These are phyloP conservation scores for Apiospora kogelbergensis DNA, from an alignment of 2,329 filamentous ascomycete species.

Conservation along the genomic window DNA sequence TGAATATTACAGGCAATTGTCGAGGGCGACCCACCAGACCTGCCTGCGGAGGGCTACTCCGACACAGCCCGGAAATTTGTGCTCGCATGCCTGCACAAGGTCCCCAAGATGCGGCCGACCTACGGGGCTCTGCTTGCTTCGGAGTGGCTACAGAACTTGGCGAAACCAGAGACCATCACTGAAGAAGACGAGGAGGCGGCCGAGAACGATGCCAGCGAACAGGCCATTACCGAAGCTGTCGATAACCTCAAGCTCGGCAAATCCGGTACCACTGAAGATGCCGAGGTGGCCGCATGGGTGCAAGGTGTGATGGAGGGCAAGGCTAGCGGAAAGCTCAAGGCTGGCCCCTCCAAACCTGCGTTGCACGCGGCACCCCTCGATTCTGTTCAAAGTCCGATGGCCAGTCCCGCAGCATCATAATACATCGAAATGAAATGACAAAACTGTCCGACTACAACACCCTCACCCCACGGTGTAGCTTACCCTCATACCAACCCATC, in stretches of 20 bases:
- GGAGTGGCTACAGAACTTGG: slow-evolving; percentile 80
- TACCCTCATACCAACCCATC: neutral
- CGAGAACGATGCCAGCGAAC: slow-evolving; percentile 35
- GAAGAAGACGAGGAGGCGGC: slow-evolving; percentile 37
- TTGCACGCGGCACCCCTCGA: slow-evolving; percentile 86
- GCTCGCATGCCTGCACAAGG: slow-evolving; percentile 85
- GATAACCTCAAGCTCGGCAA: slow-evolving; percentile 43
- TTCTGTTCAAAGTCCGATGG: slow-evolving; percentile 55
- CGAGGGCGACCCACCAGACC: slow-evolving; percentile 88
- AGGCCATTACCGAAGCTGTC: slow-evolving; percentile 42
- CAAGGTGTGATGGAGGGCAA: slow-evolving; percentile 67
- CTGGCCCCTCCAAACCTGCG: slow-evolving; percentile 67
- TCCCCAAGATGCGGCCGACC: slow-evolving; percentile 86
- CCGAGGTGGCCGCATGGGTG: slow-evolving; percentile 88
- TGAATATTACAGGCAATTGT: slow-evolving; percentile 76
- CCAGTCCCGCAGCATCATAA: slow-evolving; percentile 35
- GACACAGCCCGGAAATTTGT: slow-evolving; percentile 84
- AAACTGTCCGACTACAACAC: neutral
- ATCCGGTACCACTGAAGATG: slow-evolving; percentile 59
- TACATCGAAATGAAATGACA: neutral
- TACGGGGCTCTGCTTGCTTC: slow-evolving; percentile 89
- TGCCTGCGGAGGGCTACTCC: slow-evolving; percentile 78
- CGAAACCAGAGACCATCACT: slow-evolving; percentile 60
- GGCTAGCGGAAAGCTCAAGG: slow-evolving; percentile 51
- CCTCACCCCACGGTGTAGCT: neutral